Evolutionary conservation across 345 rosid genomes (phyloP).

Genomic region (Salix purpurea): DNA sequence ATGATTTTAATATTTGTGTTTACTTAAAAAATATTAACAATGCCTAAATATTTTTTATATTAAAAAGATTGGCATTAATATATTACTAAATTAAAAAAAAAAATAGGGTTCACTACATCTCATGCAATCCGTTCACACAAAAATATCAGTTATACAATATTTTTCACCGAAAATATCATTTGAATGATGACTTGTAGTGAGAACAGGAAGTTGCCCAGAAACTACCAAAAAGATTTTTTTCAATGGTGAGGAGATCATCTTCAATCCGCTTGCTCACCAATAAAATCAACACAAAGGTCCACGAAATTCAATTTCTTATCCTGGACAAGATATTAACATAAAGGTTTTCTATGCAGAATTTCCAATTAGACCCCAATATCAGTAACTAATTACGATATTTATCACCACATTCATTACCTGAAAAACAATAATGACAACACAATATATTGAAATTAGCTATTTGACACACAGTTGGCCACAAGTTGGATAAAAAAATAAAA

Average conservation of each 20-base stretch:
- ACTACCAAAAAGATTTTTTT: not conserved
- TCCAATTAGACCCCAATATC: not conserved
- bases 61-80: too few relatives aligned
- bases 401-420: not conserved
- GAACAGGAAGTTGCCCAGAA: constrained; percentile 15
- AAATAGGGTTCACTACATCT: not conserved
- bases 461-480: too few relatives aligned
- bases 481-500: too few relatives aligned
- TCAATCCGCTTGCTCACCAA: not conserved
- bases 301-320: not conserved
- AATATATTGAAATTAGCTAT: too few relatives aligned
- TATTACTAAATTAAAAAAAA: not conserved
- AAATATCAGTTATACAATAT: too few relatives aligned
- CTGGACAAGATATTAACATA: not conserved
- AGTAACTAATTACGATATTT: not conserved
- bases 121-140: not conserved
- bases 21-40: not conserved
- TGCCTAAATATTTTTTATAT: too few relatives aligned
- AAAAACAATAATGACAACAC: too few relatives aligned
- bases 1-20: too few relatives aligned
- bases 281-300: not conserved
- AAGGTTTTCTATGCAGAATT: not conserved
- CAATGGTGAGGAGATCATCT: not conserved
- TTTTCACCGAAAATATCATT: too few relatives aligned
- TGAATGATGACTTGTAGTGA: too few relatives aligned